Base-by-base conservation (phyloP, 2,329 filamentous ascomycete species). In the Dissoconium aciculare region DNA sequence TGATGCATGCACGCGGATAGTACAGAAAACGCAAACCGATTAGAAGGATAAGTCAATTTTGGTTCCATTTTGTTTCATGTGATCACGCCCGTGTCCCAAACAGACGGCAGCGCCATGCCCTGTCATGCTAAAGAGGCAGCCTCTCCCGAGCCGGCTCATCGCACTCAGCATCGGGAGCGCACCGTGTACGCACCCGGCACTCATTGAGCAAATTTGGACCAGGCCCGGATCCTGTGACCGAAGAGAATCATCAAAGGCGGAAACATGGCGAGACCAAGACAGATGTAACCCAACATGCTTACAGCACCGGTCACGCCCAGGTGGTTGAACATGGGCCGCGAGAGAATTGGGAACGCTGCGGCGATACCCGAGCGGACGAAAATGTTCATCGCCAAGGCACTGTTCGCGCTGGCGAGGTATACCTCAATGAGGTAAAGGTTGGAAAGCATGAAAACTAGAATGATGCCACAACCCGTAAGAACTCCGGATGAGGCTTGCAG, bases 401-500 rank as follows among this genome's bases (percentile, higher is more conserved):
- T 52, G n/a, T 53, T 55, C 1, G 49, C 49, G 32, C 56, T 52
- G n/a, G 47, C 43, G 3, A 48, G 47, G 36, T 59, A 59, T 5
- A 47, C 47, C 31, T 57, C 51, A 3, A 49, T 51, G 1, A 56
- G 42, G 33, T 57, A 57, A 14, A 49, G 58, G 17, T 59, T 46
- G n/a, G 53, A 52, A 25, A 27, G 8, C 5, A 19, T 8, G 11
- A 54, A 53, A 57, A 60, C 23, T 53, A 46, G 34, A 14, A 46
- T 53, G 11, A 62, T 49, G 27, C 48, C 32, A 36, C 53, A 50
- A 2, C 60, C 60, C 14, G 62, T 51, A 25, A 54, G 50, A 0
- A 54, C 45, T 2, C 51, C 53, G 2, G 57, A 47, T 4, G 62
- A 43, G 4, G 60, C 52, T 38, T 58, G 55, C 11, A 56, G 49